Conservation (phyloP, 306 rosid genomes). For the Corylus americana region DNA sequence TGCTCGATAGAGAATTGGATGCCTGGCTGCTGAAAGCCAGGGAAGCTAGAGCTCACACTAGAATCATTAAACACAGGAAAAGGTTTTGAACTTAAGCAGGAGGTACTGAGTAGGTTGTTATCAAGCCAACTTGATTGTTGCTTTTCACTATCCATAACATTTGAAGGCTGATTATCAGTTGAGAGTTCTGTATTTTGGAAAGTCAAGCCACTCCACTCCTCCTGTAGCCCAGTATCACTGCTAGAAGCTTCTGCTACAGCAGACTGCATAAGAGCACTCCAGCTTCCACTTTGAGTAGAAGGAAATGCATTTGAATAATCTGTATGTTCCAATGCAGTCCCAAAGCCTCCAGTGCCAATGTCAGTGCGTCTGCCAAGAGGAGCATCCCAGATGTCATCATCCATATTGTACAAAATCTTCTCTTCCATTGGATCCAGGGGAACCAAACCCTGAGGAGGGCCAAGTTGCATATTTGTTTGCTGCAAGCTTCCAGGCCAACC, state of each 20-base stretch:
- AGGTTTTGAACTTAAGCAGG: conserved; percentile 48
- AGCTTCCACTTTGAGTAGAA: conserved; percentile 54
- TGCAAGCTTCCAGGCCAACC: conserved; percentile 44
- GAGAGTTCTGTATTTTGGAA: conserved; percentile 58
- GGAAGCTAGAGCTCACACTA: conserved; percentile 42
- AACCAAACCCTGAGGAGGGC: conserved; percentile 42
- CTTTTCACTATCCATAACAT: conserved; percentile 49
- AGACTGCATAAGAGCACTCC: conserved; percentile 72
- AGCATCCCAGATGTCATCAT: conserved; percentile 46
- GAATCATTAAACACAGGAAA: conserved; percentile 45
- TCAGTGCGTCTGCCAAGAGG: conserved; percentile 37
- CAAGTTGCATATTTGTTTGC: conserved; percentile 38
- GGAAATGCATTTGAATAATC: conserved; percentile 38
- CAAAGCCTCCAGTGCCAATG: conserved; percentile 42
- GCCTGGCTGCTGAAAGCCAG: conserved; percentile 51
- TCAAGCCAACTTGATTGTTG: conserved; percentile 50
- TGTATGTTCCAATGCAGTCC: conserved; percentile 24
- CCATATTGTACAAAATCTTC: conserved; percentile 51
- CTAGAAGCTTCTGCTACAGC: conserved; percentile 72
- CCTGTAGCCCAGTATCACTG: conserved; percentile 58
- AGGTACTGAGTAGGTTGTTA: conserved; percentile 45
- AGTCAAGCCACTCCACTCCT: conserved; percentile 70
- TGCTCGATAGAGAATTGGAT: conserved; percentile 37
- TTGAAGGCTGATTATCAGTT: conserved; percentile 51
- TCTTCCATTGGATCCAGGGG: conserved; percentile 62